These are phyloP conservation scores for Ophiocordyceps unilateralis DNA, from an alignment of 2,329 filamentous ascomycete genomes.

Conservation along the genomic window DNA sequence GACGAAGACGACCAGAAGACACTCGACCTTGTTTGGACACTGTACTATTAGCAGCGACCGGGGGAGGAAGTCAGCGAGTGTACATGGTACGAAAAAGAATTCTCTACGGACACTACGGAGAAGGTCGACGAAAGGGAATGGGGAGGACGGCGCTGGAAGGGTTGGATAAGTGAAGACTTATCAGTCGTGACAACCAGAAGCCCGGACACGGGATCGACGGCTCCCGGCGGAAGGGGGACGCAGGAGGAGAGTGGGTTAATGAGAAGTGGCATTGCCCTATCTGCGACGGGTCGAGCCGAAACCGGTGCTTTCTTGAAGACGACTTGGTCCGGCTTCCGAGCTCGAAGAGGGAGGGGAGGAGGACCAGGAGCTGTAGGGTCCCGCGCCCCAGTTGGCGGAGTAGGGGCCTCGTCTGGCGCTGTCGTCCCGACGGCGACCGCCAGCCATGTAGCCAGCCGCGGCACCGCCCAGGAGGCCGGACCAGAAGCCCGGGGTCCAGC, in stretches of 20 bases:
- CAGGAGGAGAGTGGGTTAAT: not conserved
- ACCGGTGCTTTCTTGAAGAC: conserved; percentile 50
- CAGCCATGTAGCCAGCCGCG: conserved; percentile 49
- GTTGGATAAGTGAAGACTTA: conserved; percentile 6
- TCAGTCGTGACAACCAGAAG: conserved; percentile 1
- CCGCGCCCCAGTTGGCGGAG: conserved; percentile 12
- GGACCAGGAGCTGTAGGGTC: conserved; percentile 8
- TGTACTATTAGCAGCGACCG: conserved; percentile 9
- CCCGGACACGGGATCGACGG: not conserved
- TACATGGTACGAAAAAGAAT: conserved; percentile 6
- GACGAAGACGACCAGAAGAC: not conserved
- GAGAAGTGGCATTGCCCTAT: conserved; percentile 10
- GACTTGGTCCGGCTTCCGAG: conserved; percentile 17
- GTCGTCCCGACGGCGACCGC: conserved; percentile 24
- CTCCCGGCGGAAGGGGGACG: not conserved
- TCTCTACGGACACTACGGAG: no score
- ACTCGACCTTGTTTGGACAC: conserved; percentile 7
- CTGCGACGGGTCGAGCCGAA: conserved; percentile 53
- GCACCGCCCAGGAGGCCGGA: conserved; percentile 49
- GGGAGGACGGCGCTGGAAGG: conserved; percentile 3
- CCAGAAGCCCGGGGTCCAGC: conserved; percentile 64
- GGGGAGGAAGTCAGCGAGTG: conserved; percentile 4
- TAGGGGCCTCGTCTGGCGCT: conserved; percentile 12
- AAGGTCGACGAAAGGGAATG: not conserved
- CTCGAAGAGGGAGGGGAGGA: conserved; percentile 14